Percentiles rank a stretch among this genome's conserved stretches.
phyloP scores from a whole-genome alignment of 2,329 filamentous ascomycete genomes.

The Fusarium phyllophilum region DNA sequence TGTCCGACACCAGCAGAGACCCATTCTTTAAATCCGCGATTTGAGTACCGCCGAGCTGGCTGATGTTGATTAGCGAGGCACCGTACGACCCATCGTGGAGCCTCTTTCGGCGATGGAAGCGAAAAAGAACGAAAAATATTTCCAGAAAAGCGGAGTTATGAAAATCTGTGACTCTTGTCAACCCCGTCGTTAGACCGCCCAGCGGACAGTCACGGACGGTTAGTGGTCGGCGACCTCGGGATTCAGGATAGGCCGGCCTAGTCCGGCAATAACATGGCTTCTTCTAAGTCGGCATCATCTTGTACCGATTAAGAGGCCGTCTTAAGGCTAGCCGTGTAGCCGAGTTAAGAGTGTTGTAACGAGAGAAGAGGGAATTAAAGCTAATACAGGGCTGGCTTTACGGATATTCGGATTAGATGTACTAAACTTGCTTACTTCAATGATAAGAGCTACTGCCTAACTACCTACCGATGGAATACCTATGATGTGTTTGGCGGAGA shows the following conservation, averaged over 20 bases:
- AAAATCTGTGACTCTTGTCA: conserved; percentile 32
- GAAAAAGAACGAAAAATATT: conserved; percentile 33
- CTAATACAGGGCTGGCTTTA: conserved; percentile 4
- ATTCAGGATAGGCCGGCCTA: conserved; percentile 17
- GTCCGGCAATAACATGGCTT: conserved; percentile 27
- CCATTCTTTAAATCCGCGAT: conserved; percentile 12
- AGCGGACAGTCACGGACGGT: conserved; percentile 20
- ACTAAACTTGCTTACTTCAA: not conserved
- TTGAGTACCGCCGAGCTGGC: conserved; percentile 27
- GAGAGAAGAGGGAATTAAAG: not conserved
- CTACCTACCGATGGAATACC: not conserved
- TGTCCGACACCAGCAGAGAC: conserved; percentile 3
- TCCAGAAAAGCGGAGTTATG: conserved; percentile 19
- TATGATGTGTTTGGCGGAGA: conserved; percentile 13
- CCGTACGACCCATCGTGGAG: conserved; percentile 16
- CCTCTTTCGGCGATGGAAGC: conserved; percentile 25
- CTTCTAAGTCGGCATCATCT: conserved; percentile 21
- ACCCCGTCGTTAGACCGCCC: conserved; percentile 24
- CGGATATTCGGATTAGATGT: conserved; percentile 9
- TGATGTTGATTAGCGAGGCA: conserved; percentile 21
- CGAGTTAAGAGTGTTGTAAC: conserved; percentile 9
- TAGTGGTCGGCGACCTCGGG: conserved; percentile 27
- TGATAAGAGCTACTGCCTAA: not conserved
- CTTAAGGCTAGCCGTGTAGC: conserved; percentile 10
- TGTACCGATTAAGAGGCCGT: conserved; percentile 29